Conservation (phyloP, 1,139 yeast genomes). For the Yamadazyma trypodendri region DNA sequence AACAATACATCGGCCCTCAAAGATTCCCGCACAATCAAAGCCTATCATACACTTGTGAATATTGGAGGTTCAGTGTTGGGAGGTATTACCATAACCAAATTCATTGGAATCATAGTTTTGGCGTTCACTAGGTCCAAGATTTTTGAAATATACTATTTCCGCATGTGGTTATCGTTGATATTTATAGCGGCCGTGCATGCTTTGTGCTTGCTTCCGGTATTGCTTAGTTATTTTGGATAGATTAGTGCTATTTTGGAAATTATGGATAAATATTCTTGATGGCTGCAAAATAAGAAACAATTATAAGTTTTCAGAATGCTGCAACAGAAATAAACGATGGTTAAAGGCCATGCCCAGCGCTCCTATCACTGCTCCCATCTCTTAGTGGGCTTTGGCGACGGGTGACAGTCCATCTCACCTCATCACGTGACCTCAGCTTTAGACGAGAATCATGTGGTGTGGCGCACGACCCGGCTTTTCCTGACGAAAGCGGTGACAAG, state of each 20-base stretch:
- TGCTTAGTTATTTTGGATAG: slow-evolving; percentile 60
- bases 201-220: slow-evolving; percentile 72
- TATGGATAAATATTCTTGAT: too few species aligned
- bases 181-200: slow-evolving; percentile 77
- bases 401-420: neutral
- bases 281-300: neutral
- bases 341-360: too few species aligned
- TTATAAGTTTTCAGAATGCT: too few species aligned
- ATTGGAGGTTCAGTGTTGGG: slow-evolving; percentile 88
- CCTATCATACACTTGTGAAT: slow-evolving; percentile 61
- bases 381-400: neutral
- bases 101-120: slow-evolving; percentile 82
- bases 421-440: too few species aligned
- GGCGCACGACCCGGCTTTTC: too few species aligned
- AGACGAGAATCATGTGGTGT: too few species aligned
- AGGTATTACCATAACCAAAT: slow-evolving; percentile 86
- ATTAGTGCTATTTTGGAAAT: too few species aligned
- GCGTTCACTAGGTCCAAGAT: slow-evolving; percentile 86
- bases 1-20: slow-evolving; percentile 3
- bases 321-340: too few species aligned
- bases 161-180: slow-evolving; percentile 92
- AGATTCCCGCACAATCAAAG: slow-evolving; percentile 26
- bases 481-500: too few species aligned
- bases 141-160: slow-evolving; percentile 85
- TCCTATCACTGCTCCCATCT: too few species aligned